Percentiles rank a stretch among this genome's conserved stretches.
phyloP scores from a whole-genome alignment of 2,329 filamentous ascomycete genomes.

The Leptographium procerum region DNA sequence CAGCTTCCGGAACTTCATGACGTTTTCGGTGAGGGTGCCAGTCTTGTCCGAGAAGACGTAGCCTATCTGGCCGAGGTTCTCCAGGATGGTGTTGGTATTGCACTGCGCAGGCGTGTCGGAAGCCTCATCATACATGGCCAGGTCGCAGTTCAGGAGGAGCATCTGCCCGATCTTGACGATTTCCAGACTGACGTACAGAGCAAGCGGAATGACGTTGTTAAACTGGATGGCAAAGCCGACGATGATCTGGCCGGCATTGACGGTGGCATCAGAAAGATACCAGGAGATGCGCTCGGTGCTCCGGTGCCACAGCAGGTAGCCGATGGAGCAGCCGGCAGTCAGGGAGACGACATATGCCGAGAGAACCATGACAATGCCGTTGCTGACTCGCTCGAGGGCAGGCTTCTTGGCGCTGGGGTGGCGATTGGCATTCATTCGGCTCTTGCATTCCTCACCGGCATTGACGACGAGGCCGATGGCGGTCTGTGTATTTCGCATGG shows the following conservation, averaged over 20 bases:
- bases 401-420: constrained; percentile 70
- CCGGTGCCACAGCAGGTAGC: constrained; percentile 66
- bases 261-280: constrained; percentile 61
- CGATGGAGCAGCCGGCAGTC: constrained; percentile 71
- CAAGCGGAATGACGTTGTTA: constrained; percentile 88
- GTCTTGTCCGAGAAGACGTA: constrained; percentile 95
- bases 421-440: constrained; percentile 77
- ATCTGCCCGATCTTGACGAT: constrained; percentile 72
- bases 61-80: constrained; percentile 81
- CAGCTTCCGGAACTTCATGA: constrained; percentile 91
- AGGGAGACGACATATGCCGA: constrained; percentile 68
- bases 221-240: constrained; percentile 93
- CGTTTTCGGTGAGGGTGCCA: constrained; percentile 84
- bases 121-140: constrained; percentile 82
- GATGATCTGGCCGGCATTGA: constrained; percentile 72
- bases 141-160: constrained; percentile 65
- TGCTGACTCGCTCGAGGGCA: constrained; percentile 58
- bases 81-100: constrained; percentile 88
- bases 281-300: constrained; percentile 58
- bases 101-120: constrained; percentile 79
- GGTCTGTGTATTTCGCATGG: constrained; percentile 66
- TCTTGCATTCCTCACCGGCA: constrained; percentile 75
- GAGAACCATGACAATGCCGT: constrained; percentile 67
- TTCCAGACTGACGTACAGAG: constrained; percentile 83
- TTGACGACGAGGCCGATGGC: constrained; percentile 76